Conservation (phyloP, 768 basidiomycete species). For the Phlebiopsis gigantea region DNA sequence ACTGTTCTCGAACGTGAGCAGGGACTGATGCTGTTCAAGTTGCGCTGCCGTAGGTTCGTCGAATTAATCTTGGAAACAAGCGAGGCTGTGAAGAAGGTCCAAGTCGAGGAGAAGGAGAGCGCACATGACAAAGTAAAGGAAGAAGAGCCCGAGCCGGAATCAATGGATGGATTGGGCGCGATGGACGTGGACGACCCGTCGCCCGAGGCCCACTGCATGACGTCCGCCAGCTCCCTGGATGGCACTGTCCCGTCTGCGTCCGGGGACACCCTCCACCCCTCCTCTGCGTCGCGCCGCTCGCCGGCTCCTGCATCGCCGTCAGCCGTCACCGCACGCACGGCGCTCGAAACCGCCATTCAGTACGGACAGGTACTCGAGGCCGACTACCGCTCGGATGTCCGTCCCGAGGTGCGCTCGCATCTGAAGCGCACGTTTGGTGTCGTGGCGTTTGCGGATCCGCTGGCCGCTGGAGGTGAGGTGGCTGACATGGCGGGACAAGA, state of each 20-base stretch:
- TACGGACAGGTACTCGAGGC: conserved; percentile 70
- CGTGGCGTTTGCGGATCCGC: conserved; percentile 74
- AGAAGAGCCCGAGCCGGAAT: conserved; percentile 24
- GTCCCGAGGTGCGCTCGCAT: conserved; percentile 59
- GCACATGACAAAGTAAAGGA: conserved; percentile 19
- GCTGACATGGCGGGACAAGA: conserved; percentile 65
- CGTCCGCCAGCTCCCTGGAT: conserved; percentile 8
- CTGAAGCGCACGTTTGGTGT: conserved; percentile 76
- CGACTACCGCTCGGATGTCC: conserved; percentile 59
- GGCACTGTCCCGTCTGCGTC: conserved; percentile 23
- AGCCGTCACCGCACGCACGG: conserved; percentile 34
- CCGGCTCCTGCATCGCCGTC: conserved; percentile 21
- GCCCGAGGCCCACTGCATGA: conserved; percentile 22
- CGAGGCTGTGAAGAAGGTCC: conserved; percentile 62
- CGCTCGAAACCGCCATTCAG: conserved; percentile 59
- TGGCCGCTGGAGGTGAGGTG: conserved; percentile 58
- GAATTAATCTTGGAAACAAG: conserved; percentile 72
- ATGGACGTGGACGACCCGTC: conserved; percentile 60
- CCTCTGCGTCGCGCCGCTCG: conserved; percentile 15
- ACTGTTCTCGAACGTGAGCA: conserved; percentile 60
- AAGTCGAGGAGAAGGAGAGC: conserved; percentile 32
- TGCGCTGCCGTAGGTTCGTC: conserved; percentile 81
- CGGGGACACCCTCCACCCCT: conserved; percentile 5
- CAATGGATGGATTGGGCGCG: conserved; percentile 34
- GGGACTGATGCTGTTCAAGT: conserved; percentile 71